Evolutionary conservation across 1,139 yeast species (phyloP).

Genomic region (Yamadazyma pseudoaaseri): DNA sequence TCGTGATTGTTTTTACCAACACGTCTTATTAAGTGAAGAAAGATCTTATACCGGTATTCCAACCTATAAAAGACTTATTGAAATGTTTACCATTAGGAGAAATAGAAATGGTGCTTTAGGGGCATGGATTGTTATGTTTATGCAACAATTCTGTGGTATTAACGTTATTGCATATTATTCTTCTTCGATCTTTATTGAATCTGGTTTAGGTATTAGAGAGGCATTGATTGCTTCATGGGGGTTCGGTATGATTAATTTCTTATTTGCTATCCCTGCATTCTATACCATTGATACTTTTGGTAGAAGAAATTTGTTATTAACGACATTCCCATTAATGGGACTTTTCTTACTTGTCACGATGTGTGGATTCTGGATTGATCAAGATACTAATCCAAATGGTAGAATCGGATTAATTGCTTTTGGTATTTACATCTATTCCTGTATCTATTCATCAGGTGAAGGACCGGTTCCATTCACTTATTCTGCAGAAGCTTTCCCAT

Average conservation of each 20-base stretch:
- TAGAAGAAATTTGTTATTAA: conserved; percentile 64
- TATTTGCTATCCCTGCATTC: conserved; percentile 83
- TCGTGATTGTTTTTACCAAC: conserved; percentile 72
- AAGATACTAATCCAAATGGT: conserved; percentile 39
- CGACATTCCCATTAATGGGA: conserved; percentile 76
- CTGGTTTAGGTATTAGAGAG: conserved; percentile 59
- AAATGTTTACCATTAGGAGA: conserved; percentile 68
- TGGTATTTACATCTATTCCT: conserved; percentile 73
- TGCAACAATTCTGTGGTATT: conserved; percentile 93
- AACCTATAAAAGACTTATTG: conserved; percentile 48
- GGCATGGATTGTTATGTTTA: conserved; percentile 79
- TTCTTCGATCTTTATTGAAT: conserved; percentile 66
- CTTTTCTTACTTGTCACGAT: conserved; percentile 70
- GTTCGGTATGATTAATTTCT: conserved; percentile 76
- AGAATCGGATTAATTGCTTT: conserved; percentile 64
- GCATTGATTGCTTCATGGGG: conserved; percentile 84
- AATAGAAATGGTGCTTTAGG: conserved; percentile 82
- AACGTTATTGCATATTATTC: conserved; percentile 86
- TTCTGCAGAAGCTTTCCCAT: conserved; percentile 81
- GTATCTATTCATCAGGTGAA: conserved; percentile 80
- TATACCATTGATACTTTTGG: conserved; percentile 81
- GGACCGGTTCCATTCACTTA: conserved; percentile 92
- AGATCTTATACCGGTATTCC: conserved; percentile 54
- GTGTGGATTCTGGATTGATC: conserved; percentile 67
- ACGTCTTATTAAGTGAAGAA: conserved; percentile 65